A percentile compares a stretch with the other conserved stretches of the same genome.
These are phyloP conservation scores for Podaxis sp. DNA, from an alignment of 768 basidiomycete species.

Conservation along the genomic window DNA sequence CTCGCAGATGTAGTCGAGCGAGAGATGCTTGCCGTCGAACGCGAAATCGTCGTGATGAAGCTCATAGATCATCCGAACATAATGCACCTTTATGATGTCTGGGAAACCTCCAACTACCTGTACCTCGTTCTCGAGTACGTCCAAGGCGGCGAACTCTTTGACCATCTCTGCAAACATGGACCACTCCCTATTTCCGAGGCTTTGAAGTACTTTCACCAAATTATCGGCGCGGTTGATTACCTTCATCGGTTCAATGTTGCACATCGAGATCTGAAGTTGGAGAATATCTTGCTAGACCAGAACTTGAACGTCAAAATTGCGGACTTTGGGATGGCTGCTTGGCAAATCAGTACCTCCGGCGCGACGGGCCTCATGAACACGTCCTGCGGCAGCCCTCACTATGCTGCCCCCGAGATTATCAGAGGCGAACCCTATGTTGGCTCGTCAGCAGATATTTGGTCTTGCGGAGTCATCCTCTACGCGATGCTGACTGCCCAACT, in stretches of 20 bases:
- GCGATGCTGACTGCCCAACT: conserved; percentile 84
- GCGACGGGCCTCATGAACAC: conserved; percentile 59
- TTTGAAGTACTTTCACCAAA: conserved; percentile 87
- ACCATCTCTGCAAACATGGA: conserved; percentile 82
- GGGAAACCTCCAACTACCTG: conserved; percentile 88
- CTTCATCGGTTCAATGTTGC: conserved; percentile 94
- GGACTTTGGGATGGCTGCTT: conserved; percentile 97
- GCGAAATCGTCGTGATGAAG: conserved; percentile 98
- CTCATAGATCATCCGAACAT: conserved; percentile 94
- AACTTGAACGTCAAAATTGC: conserved; percentile 90
- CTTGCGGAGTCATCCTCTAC: conserved; percentile 91
- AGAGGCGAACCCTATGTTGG: conserved; percentile 83
- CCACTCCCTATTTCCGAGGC: conserved; percentile 71
- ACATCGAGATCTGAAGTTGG: conserved; percentile 93
- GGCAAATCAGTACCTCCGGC: conserved; percentile 59
- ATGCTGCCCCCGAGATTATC: conserved; percentile 91
- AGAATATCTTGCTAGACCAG: conserved; percentile 86
- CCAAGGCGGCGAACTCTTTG: conserved; percentile 93
- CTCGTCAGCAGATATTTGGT: conserved; percentile 92
- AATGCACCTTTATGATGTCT: conserved; percentile 93
- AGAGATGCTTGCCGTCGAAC: conserved; percentile 77
- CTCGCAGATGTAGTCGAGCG: conserved; percentile 76
- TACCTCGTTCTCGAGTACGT: conserved; percentile 95
- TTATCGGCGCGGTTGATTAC: conserved; percentile 88
- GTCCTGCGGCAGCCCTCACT: conserved; percentile 93